Base-by-base conservation (phyloP, 495 filamentous ascomycete species). In the Daldinia grandis region DNA sequence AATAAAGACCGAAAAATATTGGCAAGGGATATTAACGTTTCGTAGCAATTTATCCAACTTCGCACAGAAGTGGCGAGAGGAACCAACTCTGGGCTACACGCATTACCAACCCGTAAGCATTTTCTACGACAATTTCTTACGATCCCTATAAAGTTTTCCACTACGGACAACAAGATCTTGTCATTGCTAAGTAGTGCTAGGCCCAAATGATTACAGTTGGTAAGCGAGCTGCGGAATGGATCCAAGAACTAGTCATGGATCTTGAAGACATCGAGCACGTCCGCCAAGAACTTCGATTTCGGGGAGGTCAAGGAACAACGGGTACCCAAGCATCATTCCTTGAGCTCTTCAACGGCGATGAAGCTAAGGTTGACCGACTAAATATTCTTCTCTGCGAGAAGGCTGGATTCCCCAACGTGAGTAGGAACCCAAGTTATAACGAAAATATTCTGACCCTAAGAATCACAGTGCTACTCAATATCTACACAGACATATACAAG, bases 171-270 rank as follows among this genome's bases (percentile, higher is more conserved):
- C 7, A 27, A 30, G 6, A 24, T 33, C 5, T 42, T 8, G 4
- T 3, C 25, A 4, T 50, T 14, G 19, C 30, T 17, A 24, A 68
- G 24, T 28, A 12, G 47, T 19, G 1, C 17, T 2, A 67, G 64
- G 65, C 69, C 12, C 69, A 94, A 79, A 82, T 90, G 62, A 94
- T 92, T 64, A 97, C 95, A 9, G 91, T 98, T 19, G 95, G 95
- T 60, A 90, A 90, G 74, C 83, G 92, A 69, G 88, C 92, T 14
- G 69, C 70, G 15, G 88, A 93, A 69, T 98, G 95, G 94, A 88
- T 91, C 44, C 92, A 95, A 77, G 93, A 97, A 75, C 85, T 98
- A 15, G 81, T 95, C 70, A 90, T 95, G 83, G 95, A 98, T 64
- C 85, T 99, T 42, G 84, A 89, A 66, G 91, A 93, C 78, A 86